Percentiles rank a stretch among this genome's conserved stretches.
Evolutionary conservation across 1,139 yeast genomes (phyloP).

Genomic region (Kodamaea plutei): DNA sequence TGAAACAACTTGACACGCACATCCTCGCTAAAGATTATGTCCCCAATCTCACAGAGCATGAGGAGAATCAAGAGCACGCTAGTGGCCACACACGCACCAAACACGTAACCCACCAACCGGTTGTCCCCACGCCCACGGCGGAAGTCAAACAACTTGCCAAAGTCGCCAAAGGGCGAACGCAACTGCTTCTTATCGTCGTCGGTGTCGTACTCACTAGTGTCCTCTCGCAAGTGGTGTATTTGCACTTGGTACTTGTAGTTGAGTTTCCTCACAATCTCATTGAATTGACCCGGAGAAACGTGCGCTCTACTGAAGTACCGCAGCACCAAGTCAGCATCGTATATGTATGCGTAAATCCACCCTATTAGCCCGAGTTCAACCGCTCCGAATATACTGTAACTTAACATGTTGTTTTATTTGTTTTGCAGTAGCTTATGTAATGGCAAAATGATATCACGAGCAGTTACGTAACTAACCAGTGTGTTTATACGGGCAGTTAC

Average conservation of each 20-base stretch:
- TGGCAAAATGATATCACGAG: too few species aligned
- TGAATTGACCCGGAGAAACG: conserved; percentile 17
- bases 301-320: conserved; percentile 18
- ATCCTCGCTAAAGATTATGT: conserved; percentile 16
- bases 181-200: conserved; percentile 14
- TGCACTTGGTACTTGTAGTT: conserved; percentile 5
- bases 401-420: too few species aligned
- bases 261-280: conserved; percentile 11
- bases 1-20: conserved; percentile 26
- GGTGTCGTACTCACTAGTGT: conserved; percentile 13
- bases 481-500: too few species aligned
- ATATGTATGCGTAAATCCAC: conserved; percentile 23
- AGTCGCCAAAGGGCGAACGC: conserved; percentile 4
- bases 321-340: conserved; percentile 24
- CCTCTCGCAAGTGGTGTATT: conserved; percentile 7
- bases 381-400: conserved; percentile 12
- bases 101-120: conserved; percentile 21
- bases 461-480: too few species aligned
- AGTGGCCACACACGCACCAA: conserved; percentile 28
- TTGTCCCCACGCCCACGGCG: conserved; percentile 15
- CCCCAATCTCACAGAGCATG: conserved; percentile 38
- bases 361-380: conserved; percentile 15
- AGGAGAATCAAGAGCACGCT: conserved; percentile 32
- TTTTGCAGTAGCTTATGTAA: too few species aligned
- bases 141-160: conserved; percentile 6